Conservation (phyloP, 1,284 basidiomycete genomes). For the Phellinidium pouzarii region DNA sequence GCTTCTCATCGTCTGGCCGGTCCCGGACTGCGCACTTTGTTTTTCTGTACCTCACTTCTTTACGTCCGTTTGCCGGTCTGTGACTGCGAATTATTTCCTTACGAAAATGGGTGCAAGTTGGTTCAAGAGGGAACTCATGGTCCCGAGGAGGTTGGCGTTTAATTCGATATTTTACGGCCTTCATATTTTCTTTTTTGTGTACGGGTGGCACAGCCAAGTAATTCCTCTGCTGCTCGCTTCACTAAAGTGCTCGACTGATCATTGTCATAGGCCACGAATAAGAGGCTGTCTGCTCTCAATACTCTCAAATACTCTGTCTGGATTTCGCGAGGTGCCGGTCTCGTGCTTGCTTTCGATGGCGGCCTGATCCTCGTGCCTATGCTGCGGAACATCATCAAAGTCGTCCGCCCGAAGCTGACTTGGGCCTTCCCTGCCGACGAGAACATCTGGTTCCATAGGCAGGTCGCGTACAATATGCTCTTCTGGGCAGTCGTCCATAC, state of each 20-base stretch:
- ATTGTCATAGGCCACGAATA: conserved; percentile 48
- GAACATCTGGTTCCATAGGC: conserved; percentile 89
- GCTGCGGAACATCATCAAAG: conserved; percentile 76
- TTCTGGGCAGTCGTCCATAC: conserved; percentile 85
- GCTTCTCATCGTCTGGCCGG: conserved; percentile 44
- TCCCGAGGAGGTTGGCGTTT: conserved; percentile 56
- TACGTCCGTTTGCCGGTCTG: conserved; percentile 22
- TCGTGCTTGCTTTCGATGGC: conserved; percentile 78
- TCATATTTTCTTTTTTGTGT: conserved; percentile 63
- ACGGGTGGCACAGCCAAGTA: conserved; percentile 79
- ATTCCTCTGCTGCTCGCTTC: conserved; percentile 13
- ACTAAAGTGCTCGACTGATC: background rate
- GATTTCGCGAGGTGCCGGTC: conserved; percentile 80
- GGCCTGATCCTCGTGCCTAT: conserved; percentile 79
- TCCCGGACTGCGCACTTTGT: conserved; percentile 34
- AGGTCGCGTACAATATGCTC: conserved; percentile 85
- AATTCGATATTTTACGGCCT: conserved; percentile 72
- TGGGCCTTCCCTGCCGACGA: conserved; percentile 85
- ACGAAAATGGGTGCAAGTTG: conserved; percentile 55
- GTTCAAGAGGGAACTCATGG: conserved; percentile 65
- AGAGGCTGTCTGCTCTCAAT: conserved; percentile 65
- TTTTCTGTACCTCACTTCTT: conserved; percentile 22
- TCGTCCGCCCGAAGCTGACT: conserved; percentile 68
- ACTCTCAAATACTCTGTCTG: conserved; percentile 75
- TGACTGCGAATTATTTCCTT: conserved; percentile 12